phyloP scores from a whole-genome alignment of 2,329 filamentous ascomycete genomes.

The Thielaviopsis euricoi region DNA sequence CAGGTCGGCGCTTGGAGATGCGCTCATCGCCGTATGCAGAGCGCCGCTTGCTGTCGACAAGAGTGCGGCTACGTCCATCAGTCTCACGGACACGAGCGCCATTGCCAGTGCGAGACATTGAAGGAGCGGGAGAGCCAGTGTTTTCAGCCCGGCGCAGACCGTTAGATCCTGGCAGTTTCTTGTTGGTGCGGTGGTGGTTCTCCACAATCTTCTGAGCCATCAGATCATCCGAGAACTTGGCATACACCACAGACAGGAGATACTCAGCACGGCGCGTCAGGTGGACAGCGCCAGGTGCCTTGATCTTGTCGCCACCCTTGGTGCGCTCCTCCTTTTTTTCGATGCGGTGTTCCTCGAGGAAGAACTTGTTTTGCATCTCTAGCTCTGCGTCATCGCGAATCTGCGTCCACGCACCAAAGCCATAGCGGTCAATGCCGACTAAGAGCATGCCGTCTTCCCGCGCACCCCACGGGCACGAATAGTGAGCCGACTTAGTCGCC shows the following conservation, averaged over 20 bases:
- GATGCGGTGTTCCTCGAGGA: slow-evolving; percentile 93
- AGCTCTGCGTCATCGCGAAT: slow-evolving; percentile 87
- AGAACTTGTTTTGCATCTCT: slow-evolving; percentile 77
- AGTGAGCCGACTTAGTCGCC: slow-evolving; percentile 81
- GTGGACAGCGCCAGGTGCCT: slow-evolving; percentile 93
- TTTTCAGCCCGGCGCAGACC: slow-evolving; percentile 44
- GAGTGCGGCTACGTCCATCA: slow-evolving; percentile 20
- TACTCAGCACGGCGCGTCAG: slow-evolving; percentile 91
- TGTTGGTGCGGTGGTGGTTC: slow-evolving; percentile 90
- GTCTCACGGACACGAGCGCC: slow-evolving; percentile 33
- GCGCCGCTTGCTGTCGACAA: slow-evolving; percentile 42
- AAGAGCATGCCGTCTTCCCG: slow-evolving; percentile 95
- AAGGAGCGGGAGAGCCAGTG: slow-evolving; percentile 51
- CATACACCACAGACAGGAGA: slow-evolving; percentile 81
- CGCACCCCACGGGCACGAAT: slow-evolving; percentile 81
- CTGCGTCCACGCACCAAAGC: slow-evolving; percentile 87
- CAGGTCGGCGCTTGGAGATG: slow-evolving; percentile 33
- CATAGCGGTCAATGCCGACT: slow-evolving; percentile 80
- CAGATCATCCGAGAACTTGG: slow-evolving; percentile 61
- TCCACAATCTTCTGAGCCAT: slow-evolving; percentile 67
- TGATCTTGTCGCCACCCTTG: slow-evolving; percentile 61
- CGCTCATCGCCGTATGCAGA: slow-evolving; percentile 29
- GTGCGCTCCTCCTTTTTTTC: slow-evolving; percentile 90
- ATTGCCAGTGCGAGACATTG: slow-evolving; percentile 28
- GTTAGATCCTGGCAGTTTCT: slow-evolving; percentile 46